Conservation (phyloP, 2,329 filamentous ascomycete genomes). For the Cercospora zeae-maydis region DNA sequence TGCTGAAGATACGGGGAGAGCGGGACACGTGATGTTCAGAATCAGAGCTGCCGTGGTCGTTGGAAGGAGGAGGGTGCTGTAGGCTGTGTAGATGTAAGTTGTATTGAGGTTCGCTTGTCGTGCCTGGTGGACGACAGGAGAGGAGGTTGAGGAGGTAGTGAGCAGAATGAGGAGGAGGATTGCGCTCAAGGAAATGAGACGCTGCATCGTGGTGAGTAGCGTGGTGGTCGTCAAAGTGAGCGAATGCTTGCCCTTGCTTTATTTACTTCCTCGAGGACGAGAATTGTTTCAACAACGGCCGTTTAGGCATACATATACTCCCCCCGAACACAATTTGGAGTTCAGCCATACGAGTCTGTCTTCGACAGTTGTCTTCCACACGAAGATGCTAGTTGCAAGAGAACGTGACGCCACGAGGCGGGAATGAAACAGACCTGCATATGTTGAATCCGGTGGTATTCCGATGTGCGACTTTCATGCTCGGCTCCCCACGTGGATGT, state of each 20-base stretch:
- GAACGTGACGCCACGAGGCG: not conserved
- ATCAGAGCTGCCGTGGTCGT: not conserved
- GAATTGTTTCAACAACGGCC: not conserved
- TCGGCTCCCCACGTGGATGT: not conserved
- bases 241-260: not conserved
- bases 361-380: not conserved
- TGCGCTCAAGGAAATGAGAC: not conserved
- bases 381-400: not conserved
- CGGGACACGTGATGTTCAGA: conserved; percentile 4
- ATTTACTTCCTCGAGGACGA: too few relatives aligned
- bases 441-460: not conserved
- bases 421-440: not conserved
- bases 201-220: not conserved
- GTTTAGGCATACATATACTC: not conserved
- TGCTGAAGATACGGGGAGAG: not conserved
- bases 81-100: conserved; percentile 33
- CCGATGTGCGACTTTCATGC: not conserved
- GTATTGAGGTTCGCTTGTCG: conserved; percentile 35
- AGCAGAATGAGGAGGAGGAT: not conserved
- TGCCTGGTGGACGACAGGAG: not conserved
- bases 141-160: not conserved
- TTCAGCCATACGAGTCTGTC: not conserved
- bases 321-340: not conserved
- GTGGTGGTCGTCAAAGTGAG: not conserved
- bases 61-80: conserved; percentile 21